Percentiles rank a stretch among this genome's conserved stretches.
phyloP scores from a whole-genome alignment of 2,329 filamentous ascomycete genomes.

The Sarocladium oryzae region DNA sequence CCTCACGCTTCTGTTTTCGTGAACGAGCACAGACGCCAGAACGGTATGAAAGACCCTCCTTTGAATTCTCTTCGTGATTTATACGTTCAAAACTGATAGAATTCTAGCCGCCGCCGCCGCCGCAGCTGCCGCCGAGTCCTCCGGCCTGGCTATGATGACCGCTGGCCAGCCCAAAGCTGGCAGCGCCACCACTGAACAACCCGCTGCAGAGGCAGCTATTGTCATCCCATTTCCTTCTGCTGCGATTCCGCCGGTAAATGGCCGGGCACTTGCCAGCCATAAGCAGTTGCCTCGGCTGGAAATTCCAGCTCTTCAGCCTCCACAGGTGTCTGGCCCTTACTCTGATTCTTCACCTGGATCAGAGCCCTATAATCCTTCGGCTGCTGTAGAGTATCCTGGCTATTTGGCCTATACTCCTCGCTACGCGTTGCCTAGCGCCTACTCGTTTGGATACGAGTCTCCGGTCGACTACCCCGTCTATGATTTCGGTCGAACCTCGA shows the following conservation, averaged over 20 bases:
- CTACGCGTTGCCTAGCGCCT: not conserved
- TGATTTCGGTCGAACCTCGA: not conserved
- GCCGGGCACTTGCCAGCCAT: not conserved
- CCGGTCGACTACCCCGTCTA: not conserved
- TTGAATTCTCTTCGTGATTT: not conserved
- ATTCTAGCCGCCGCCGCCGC: too few species aligned
- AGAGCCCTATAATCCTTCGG: not conserved
- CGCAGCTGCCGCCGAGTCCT: too few species aligned
- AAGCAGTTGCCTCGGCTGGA: not conserved
- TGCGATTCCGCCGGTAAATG: not conserved
- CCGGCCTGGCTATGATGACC: not conserved
- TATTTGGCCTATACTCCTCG: not conserved
- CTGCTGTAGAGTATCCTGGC: not conserved
- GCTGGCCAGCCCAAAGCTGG: not conserved
- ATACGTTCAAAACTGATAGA: too few species aligned
- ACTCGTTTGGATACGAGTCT: not conserved
- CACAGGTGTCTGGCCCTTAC: not conserved
- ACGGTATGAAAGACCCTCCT: constrained; percentile 14
- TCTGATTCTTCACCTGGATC: not conserved
- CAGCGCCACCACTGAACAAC: not conserved
- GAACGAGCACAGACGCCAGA: constrained; percentile 22
- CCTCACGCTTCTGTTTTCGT: constrained; percentile 30
- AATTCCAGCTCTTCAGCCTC: not conserved
- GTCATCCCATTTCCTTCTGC: too few species aligned
- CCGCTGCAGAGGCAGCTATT: not conserved